Evolutionary conservation across 169 alveolate genomes (phyloP), one percentile per base, ranked within the genome.

Genomic region (Plasmodium inui): DNA sequence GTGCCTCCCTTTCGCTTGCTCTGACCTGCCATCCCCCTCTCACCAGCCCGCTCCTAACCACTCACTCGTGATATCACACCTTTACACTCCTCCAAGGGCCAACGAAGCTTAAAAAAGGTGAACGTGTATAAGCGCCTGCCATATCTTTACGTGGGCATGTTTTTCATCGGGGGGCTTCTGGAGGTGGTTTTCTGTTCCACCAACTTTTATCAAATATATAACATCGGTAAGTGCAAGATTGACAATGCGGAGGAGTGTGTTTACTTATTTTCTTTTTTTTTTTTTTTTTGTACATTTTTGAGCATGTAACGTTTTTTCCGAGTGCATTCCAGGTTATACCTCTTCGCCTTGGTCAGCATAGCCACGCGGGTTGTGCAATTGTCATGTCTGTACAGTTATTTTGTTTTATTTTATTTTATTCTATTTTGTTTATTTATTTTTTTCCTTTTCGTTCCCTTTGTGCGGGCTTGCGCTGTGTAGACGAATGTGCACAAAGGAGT

Each of bases 171-270:
- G 70, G 94, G 94, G n/a, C 82, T 88, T 19, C 85, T 88, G 67
- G 94, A 88, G 81, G 94, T 88, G 57, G 94, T 88, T 88, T 88
- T 88, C 81, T 88, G 94, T 39, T 88, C 94, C 72, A 88, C 94
- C 10, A 88, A 88, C 71, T 88, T 78, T 88, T 88, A 88, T 26
- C 94, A 88, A 88, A 80, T 88, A 53, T 88, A 88, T 79, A 88
- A 88, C 61, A 88, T 88, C 41, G 94, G 94, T 88, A 79, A 55
- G 78, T 34, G 50, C 10, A 12, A 34, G 17, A 50, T 32, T 7
- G 26, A 26, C 46, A 37, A 26, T 28, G 41, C 22, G 6, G 28
- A 28, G 76, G 5, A 26, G 72, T 71, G 22, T 84, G 34, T 84
- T 44, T 37, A 12, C 19, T 71, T 9, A 0, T 37, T 44, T 82